phyloP scores from a whole-genome alignment of 139 green algal species.

The Tetradesmus lagerheimii region DNA sequence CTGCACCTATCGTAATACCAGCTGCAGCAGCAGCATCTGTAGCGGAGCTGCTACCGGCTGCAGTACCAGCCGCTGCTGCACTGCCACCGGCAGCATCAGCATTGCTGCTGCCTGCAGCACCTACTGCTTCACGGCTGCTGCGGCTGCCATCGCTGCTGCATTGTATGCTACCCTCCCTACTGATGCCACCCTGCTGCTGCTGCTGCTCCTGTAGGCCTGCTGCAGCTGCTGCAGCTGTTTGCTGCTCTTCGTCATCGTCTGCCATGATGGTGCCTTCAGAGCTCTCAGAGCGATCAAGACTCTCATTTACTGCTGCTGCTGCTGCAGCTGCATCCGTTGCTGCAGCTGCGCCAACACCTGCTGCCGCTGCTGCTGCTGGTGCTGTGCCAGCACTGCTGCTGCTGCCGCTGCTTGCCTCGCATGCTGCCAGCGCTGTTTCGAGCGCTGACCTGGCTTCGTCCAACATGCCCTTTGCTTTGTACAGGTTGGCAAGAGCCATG shows the following conservation, averaged over 20 bases:
- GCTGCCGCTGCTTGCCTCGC: background rate
- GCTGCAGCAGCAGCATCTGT: background rate
- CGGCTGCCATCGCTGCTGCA: background rate
- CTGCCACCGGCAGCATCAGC: background rate
- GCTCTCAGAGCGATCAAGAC: background rate
- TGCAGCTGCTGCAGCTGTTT: slow-evolving; percentile 20
- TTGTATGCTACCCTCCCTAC: background rate
- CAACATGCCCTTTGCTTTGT: slow-evolving; percentile 76
- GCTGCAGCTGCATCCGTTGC: background rate
- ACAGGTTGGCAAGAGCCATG: slow-evolving; percentile 68
- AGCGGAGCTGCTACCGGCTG: background rate
- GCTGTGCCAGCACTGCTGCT: background rate
- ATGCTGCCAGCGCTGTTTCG: slow-evolving; percentile 28
- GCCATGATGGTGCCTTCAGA: background rate
- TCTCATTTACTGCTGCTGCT: slow-evolving; percentile 21
- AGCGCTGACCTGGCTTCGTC: slow-evolving; percentile 57
- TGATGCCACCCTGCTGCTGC: background rate
- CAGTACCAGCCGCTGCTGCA: background rate
- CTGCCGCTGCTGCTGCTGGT: background rate
- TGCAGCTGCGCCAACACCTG: background rate
- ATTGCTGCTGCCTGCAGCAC: background rate
- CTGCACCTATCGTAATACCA: background rate
- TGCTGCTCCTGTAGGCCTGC: background rate
- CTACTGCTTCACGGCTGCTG: background rate
- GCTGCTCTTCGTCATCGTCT: background rate